Percentiles rank a stretch among this genome's conserved stretches.
phyloP scores from a whole-genome alignment of 2,329 filamentous ascomycete genomes.

The Apiospora marii region DNA sequence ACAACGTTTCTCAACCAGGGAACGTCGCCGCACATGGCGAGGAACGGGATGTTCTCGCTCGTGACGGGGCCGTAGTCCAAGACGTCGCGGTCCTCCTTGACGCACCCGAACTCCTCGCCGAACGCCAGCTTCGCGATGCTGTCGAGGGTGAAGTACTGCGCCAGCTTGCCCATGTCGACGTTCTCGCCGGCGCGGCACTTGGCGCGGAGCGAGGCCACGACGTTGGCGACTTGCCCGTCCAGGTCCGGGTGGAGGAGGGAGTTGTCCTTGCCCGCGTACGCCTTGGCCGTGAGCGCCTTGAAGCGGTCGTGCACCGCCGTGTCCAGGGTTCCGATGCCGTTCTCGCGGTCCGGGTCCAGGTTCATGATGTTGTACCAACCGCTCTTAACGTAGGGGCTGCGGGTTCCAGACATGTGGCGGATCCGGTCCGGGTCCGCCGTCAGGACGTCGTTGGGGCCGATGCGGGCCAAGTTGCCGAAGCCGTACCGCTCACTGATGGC shows the following conservation, averaged over 20 bases:
- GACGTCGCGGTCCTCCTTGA: conserved; percentile 35
- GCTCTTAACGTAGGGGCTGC: conserved; percentile 32
- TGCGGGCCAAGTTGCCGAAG: conserved; percentile 34
- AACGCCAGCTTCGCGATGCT: conserved; percentile 38
- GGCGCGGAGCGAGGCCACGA: conserved; percentile 31
- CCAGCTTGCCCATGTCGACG: conserved; percentile 28
- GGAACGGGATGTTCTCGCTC: conserved; percentile 27
- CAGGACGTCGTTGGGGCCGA: conserved; percentile 37
- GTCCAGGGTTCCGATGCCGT: conserved; percentile 30
- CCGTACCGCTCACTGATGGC: conserved; percentile 30
- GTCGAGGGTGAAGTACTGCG: conserved; percentile 35
- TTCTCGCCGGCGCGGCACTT: conserved; percentile 26
- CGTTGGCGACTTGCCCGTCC: conserved; percentile 29
- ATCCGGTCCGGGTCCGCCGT: conserved; percentile 35
- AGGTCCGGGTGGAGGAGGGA: conserved; percentile 31
- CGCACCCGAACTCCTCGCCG: conserved; percentile 38
- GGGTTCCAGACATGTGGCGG: conserved; percentile 31
- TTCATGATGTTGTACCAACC: conserved; percentile 32
- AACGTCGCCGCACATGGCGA: conserved; percentile 33
- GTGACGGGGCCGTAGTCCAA: conserved; percentile 32
- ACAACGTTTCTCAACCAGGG: conserved; percentile 34
- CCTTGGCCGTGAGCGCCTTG: conserved; percentile 33
- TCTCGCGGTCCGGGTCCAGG: conserved; percentile 31
- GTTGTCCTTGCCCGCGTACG: conserved; percentile 35
- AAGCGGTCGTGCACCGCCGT: conserved; percentile 32